Base-by-base conservation (phyloP, 805 yeast species). In the Zygotorulaspora sp. region DNA sequence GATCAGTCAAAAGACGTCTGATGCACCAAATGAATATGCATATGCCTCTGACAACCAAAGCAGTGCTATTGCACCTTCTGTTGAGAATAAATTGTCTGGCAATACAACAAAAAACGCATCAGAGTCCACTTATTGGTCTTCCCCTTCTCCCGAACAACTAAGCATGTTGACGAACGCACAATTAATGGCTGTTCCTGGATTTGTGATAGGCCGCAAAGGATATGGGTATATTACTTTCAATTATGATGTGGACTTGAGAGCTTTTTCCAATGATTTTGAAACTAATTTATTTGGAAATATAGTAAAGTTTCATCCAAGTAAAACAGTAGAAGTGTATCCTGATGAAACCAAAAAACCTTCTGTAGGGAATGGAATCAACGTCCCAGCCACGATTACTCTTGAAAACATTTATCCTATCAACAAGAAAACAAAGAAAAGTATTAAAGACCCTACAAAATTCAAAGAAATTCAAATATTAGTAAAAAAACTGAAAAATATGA, bases 301-400 rank as follows among this genome's bases (percentile, higher is more conserved):
- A 47, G 66, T 72, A 47, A 50, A 68, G 21, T 74, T 83, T 43
- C 67, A 71, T 18, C 57, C 65, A 22, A 62, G 64, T 6, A 71
- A 70, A 41, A 64, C 74, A 2, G 76, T 83, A 1, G 75, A 75
- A 42, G 86, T 81, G 0, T 81, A 83, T 49, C 76, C 78, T n/a
- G 72, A 74, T 21, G 71, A 61, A n/a, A 36, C 52, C 2, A 49
- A 44, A 1, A 76, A 79, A 38, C 88, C 88, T 2, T 67, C 78
- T 0, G 55, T 74, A 27, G 92, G 92, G 0, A 61, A 68, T 38
- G 92, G 89, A 1, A 53, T 84, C 36, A 84, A 84, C 53, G 83
- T 82, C 13, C 89, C 89, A 5, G 87, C 92, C 0, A 78, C 80
- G 0, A 74, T 83, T 5, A 76, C 85, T 0, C 49, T 83, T 27